Evolutionary conservation across 2,329 filamentous ascomycete genomes (phyloP).

Genomic region (Sporothrix protearum): DNA sequence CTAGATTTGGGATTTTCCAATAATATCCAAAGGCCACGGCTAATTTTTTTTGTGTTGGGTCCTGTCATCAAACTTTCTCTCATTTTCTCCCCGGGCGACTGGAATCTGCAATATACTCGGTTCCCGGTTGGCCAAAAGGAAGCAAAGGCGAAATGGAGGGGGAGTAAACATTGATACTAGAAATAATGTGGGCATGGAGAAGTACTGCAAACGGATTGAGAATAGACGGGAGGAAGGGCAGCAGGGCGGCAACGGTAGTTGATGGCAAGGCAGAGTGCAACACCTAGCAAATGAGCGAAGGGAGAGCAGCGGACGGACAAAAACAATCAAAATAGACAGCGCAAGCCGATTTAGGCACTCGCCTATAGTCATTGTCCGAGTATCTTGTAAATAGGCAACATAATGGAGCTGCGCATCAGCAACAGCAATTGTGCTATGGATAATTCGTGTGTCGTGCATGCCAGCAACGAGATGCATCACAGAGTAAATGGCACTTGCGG

Average conservation of each 20-base stretch:
- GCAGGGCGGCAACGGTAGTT: conserved; percentile 13
- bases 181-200: background rate
- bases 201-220: background rate
- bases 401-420: background rate
- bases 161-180: background rate
- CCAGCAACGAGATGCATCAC: background rate
- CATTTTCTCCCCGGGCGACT: conserved; percentile 26
- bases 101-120: conserved; percentile 23
- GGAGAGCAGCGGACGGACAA: background rate
- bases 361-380: conserved; percentile 3
- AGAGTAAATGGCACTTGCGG: conserved; percentile 3
- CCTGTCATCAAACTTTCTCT: background rate
- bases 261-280: background rate
- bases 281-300: background rate
- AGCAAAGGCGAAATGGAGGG: background rate
- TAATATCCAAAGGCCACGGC: background rate
- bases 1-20: background rate
- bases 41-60: no score
- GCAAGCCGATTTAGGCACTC: conserved; percentile 15
- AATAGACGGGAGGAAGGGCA: conserved; percentile 11
- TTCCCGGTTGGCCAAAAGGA: conserved; percentile 22
- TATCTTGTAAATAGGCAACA: background rate
- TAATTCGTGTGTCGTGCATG: background rate
- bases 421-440: background rate
- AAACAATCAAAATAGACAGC: conserved; percentile 1